Percentiles rank a stretch among this genome's conserved stretches.
Evolutionary conservation across 768 basidiomycete genomes (phyloP).

Genomic region (Mycena vitilis): DNA sequence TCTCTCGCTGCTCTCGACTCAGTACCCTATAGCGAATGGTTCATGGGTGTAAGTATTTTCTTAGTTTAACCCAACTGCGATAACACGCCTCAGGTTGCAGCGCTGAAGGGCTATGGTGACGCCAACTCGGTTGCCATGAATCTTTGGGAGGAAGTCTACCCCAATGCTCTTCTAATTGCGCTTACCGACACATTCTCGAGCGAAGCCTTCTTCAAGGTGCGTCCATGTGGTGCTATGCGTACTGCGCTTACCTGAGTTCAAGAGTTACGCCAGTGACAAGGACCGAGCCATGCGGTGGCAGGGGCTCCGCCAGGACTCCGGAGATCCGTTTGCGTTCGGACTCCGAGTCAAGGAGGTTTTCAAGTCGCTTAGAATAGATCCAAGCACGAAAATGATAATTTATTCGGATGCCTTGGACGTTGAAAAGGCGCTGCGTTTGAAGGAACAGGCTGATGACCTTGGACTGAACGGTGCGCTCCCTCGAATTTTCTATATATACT

Average conservation of each 20-base stretch:
- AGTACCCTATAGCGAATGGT: slow-evolving; percentile 76
- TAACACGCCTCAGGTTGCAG: slow-evolving; percentile 71
- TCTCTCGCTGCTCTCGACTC: slow-evolving; percentile 27
- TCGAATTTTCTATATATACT: not conserved
- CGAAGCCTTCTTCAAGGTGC: slow-evolving; percentile 82
- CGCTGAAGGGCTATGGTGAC: slow-evolving; percentile 83
- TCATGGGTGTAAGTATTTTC: slow-evolving; percentile 76
- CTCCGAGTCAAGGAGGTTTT: slow-evolving; percentile 80
- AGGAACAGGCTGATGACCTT: slow-evolving; percentile 77
- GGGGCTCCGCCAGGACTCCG: slow-evolving; percentile 93
- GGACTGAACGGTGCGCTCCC: slow-evolving; percentile 69
- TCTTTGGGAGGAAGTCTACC: slow-evolving; percentile 87
- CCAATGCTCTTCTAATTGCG: slow-evolving; percentile 71
- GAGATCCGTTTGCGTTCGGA: slow-evolving; percentile 88
- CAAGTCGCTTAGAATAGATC: slow-evolving; percentile 74
- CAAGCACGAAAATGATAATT: slow-evolving; percentile 74
- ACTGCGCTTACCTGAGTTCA: slow-evolving; percentile 19
- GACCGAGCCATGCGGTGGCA: slow-evolving; percentile 79
- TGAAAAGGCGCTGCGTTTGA: slow-evolving; percentile 75
- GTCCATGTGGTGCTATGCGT: not conserved
- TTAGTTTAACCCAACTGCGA: slow-evolving; percentile 11
- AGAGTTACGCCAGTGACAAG: slow-evolving; percentile 71
- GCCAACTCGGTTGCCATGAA: slow-evolving; percentile 81
- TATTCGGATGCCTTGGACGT: slow-evolving; percentile 87
- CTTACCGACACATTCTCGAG: slow-evolving; percentile 97